A percentile compares a stretch with the other conserved stretches of the same genome.
Evolutionary conservation across 768 basidiomycete species (phyloP).

Genomic region (Boletus sensibilis): DNA sequence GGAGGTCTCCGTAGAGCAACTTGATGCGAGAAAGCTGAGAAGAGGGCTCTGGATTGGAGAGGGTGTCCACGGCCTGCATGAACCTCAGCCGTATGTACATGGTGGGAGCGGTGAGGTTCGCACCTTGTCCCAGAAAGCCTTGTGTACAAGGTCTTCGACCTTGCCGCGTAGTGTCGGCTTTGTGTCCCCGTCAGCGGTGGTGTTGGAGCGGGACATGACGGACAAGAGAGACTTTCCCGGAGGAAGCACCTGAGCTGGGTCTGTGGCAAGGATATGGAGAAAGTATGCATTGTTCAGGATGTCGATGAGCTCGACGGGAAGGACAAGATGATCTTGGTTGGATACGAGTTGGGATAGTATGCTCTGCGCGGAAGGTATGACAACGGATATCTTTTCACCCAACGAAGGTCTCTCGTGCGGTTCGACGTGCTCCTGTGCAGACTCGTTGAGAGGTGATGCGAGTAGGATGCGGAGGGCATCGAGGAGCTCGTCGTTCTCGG

Average conservation of each 20-base stretch:
- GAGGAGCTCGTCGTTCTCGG: slow-evolving; percentile 29
- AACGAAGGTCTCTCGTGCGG: neutral
- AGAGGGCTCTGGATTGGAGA: slow-evolving; percentile 59
- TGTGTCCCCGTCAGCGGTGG: slow-evolving; percentile 14
- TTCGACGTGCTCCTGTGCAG: neutral
- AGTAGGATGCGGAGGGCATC: slow-evolving; percentile 23
- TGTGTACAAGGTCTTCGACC: slow-evolving; percentile 49
- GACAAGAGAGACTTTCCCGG: slow-evolving; percentile 72
- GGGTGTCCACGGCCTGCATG: slow-evolving; percentile 50
- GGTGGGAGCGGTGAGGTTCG: slow-evolving; percentile 20
- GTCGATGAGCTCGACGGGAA: slow-evolving; percentile 58
- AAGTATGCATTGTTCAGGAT: slow-evolving; percentile 60
- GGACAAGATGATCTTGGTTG: slow-evolving; percentile 24
- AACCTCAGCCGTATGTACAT: slow-evolving; percentile 20
- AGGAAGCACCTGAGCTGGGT: slow-evolving; percentile 60
- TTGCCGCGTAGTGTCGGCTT: slow-evolving; percentile 44
- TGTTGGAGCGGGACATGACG: slow-evolving; percentile 43
- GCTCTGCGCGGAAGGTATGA: slow-evolving; percentile 11
- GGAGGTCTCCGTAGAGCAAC: slow-evolving; percentile 53
- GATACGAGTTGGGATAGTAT: slow-evolving; percentile 21
- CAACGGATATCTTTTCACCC: slow-evolving; percentile 15
- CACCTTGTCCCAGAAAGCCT: slow-evolving; percentile 77
- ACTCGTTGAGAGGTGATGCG: slow-evolving; percentile 1
- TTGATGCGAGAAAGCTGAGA: slow-evolving; percentile 60
- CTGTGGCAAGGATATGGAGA: slow-evolving; percentile 64